These are phyloP conservation scores for Oryza meyeriana DNA, from an alignment of 176 grass and related monocot genomes.

Conservation along the genomic window DNA sequence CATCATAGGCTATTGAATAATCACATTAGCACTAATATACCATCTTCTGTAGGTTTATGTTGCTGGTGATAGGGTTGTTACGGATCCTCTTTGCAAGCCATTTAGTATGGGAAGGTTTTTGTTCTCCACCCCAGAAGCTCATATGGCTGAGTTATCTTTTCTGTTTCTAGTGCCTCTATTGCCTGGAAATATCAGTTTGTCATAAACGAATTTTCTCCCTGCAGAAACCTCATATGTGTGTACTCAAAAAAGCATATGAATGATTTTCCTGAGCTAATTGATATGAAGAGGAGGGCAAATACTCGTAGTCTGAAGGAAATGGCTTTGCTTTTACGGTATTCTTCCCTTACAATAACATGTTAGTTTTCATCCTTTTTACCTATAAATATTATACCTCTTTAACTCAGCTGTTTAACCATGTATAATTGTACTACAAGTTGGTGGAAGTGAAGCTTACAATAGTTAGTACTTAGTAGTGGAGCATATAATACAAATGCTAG, in stretches of 20 bases:
- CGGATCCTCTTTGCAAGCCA: slow-evolving; percentile 94
- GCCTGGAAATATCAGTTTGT: not conserved
- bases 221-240: slow-evolving; percentile 92
- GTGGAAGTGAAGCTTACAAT: not conserved
- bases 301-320: slow-evolving; percentile 98
- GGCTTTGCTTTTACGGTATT: slow-evolving; percentile 94
- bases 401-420: not conserved
- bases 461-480: not conserved
- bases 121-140: slow-evolving; percentile 10
- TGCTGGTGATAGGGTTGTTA: slow-evolving; percentile 93
- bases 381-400: not conserved
- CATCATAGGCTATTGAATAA: slow-evolving; percentile 14
- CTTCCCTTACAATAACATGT: slow-evolving; percentile 27
- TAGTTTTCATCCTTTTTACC: slow-evolving; percentile 30
- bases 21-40: slow-evolving; percentile 8
- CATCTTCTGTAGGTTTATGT: slow-evolving; percentile 69
- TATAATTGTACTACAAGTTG: not conserved
- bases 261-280: slow-evolving; percentile 83
- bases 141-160: not conserved
- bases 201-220: slow-evolving; percentile 39
- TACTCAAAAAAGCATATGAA: slow-evolving; percentile 99
- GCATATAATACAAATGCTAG: not conserved
- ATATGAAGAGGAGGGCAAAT: slow-evolving; percentile 95
- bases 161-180: slow-evolving; percentile 14
- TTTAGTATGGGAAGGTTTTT: slow-evolving; percentile 98